Base-by-base conservation (phyloP, 164 flowering plant genomes). In the Cinnamomum chago region DNA sequence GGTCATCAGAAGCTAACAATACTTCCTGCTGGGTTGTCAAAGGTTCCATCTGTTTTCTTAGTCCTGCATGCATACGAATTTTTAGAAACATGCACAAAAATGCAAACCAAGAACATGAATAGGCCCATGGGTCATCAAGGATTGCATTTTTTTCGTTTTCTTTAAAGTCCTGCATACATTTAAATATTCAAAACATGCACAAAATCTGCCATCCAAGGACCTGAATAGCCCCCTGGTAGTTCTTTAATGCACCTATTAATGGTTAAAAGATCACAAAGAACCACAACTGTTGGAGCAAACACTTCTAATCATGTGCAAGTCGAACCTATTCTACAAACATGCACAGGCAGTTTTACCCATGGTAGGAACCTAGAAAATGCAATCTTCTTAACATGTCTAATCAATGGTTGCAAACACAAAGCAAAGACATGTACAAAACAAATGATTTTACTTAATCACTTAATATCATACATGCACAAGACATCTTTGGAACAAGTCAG, bases 21-120 rank as follows among this genome's bases (percentile, higher is more conserved):
- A 68, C 77, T 76, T 91, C 92, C 68, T 88, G 88, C 72, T 88
- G 83, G 50, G 87, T 30, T 28, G 90, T 82, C 80, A 89, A 78
- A 33, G 91, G 83, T 77, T 84, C 82, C 94, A 92, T 87, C 75
- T 86, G 84, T 73, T 70, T 84, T 74, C 78, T 81, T 55, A 74
- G 78, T 73, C 86, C 97, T 95, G 86, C 55, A 65, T 15, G 77
- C 65, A 74, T 40, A 64, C 74, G 65, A 58, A 76, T 65, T 58
- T 22, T 67, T 68, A 71, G 27, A 23, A 4, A 55, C 18, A 22
- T 17, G 50, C n/a, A 28, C 35, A 66, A 27, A 62, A 66, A 5
- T 67, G 58, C 15, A 65, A 47, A 68, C 28, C 35, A 24, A 22
- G 25, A 58, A 68, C 17, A 33, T 51, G 22, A 50, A 35, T 35